Base-by-base conservation (phyloP, 371 early-diverging fungal genomes). In the Rhizomucor miehei region DNA sequence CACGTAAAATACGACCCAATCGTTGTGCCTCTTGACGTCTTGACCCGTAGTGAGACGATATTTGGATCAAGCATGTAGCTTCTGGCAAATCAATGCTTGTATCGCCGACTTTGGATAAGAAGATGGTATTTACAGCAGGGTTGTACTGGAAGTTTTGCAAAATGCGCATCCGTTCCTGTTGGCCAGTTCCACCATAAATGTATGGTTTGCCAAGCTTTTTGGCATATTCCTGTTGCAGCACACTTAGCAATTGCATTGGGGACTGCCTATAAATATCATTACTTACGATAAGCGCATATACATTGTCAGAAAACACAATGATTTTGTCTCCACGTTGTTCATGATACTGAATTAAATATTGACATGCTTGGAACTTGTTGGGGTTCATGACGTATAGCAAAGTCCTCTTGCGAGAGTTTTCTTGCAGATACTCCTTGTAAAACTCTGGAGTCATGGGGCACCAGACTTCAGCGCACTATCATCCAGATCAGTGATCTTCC, bases 11-110 rank as follows among this genome's bases (percentile, higher is more conserved):
- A 53, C 97, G 93, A 34, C 87, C 87, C 44, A 99, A 74, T 6
- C 99, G 87, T 73, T 99, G 99, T 2, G 99, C 99, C 77, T 99
- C 99, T 77, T 99, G 99, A 54, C 99, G 86, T 52, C 99, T 86
- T 23, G 96, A 95, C 20, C 99, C 99, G 75, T 94, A 99, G 65
- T 99, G 99, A 2, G 95, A 92, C 8, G 98, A 97, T 3, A 99
- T 98, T 69, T 99, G 96, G 63, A 99, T 99, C 56, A 99, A 77
- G 61, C 98, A 98, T 0, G 98, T 99, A 0, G 99, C 99, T 67
- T 99, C 99, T 14, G 99, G 99, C 39, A 99, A 71, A 82, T 99
- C 99, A 29, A 99, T 94, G 41, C 98, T 97, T 5, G 99, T 99
- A 72, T 99, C 99, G 66, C 99, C 99, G 38, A 87, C 97, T 75